Conservation (phyloP, 169 alveolate genomes). For the Eimeria tenella region DNA sequence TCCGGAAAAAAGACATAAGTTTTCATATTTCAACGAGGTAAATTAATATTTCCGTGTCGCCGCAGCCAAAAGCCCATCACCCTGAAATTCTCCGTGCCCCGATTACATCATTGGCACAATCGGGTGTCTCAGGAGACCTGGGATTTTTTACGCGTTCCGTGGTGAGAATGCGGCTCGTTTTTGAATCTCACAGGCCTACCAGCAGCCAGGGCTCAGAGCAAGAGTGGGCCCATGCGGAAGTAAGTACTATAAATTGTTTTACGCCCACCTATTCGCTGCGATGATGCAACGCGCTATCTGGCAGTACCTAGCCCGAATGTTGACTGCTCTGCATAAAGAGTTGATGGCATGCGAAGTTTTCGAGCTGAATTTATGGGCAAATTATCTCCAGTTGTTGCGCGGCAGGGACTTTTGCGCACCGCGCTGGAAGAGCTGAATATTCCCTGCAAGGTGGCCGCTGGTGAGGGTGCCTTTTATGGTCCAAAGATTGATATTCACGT, state of each 20-base stretch:
- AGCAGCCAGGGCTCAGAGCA: conserved; percentile 67
- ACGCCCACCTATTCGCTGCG: too few species aligned
- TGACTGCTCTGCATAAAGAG: too few species aligned
- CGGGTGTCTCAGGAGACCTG: too few species aligned
- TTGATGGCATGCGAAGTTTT: too few species aligned
- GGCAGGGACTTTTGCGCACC: conserved; percentile 48
- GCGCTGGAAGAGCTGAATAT: conserved; percentile 20
- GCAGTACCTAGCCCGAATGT: too few species aligned
- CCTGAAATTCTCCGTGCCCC: too few species aligned
- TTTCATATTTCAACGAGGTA: conserved; percentile 56
- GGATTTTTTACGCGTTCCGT: too few species aligned
- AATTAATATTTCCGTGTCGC: background rate
- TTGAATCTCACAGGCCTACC: conserved; percentile 26
- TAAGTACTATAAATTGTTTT: background rate
- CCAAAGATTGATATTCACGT: conserved; percentile 77
- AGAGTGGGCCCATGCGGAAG: conserved; percentile 63
- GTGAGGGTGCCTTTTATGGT: conserved; percentile 80
- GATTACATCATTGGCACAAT: too few species aligned
- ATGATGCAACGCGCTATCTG: too few species aligned
- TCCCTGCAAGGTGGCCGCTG: conserved; percentile 27
- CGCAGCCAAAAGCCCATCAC: too few species aligned
- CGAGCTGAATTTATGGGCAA: too few species aligned
- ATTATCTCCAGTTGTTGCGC: background rate
- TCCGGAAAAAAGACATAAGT: background rate
- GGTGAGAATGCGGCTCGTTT: background rate